phyloP scores from a whole-genome alignment of 352 stramenopile species.

The Stramenopiles sp. region DNA sequence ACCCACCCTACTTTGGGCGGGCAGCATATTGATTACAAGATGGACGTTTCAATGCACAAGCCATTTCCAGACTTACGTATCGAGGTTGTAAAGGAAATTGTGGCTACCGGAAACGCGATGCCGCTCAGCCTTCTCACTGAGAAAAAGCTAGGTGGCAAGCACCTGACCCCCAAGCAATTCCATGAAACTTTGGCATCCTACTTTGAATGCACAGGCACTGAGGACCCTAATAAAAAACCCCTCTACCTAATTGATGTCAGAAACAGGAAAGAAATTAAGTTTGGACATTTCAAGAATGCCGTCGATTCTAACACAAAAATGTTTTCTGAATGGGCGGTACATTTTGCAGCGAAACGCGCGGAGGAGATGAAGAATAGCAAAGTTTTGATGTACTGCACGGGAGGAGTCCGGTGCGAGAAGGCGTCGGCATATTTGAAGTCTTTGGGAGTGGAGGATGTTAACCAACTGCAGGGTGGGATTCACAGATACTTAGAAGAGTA shows the following conservation, averaged over 20 bases:
- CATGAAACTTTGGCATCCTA: too few species aligned
- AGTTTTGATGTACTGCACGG: slow-evolving; percentile 51
- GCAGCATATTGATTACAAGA: slow-evolving; percentile 15
- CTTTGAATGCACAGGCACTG: too few species aligned
- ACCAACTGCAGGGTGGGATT: slow-evolving; percentile 38
- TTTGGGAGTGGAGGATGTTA: slow-evolving; percentile 30
- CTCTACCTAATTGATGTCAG: slow-evolving; percentile 43
- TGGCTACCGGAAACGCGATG: too few species aligned
- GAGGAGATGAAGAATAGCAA: slow-evolving; percentile 42
- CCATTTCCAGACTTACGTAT: slow-evolving; percentile 17
- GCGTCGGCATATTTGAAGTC: slow-evolving; percentile 38
- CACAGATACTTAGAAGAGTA: too few species aligned
- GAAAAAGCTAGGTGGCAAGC: not conserved
- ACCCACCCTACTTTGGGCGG: not conserved
- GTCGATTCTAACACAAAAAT: slow-evolving; percentile 43
- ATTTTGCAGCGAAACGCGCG: slow-evolving; percentile 31
- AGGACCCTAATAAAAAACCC: too few species aligned
- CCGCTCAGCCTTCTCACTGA: too few species aligned
- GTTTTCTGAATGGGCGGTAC: slow-evolving; percentile 40
- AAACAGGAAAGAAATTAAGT: slow-evolving; percentile 55
- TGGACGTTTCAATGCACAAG: not conserved
- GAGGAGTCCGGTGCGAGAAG: slow-evolving; percentile 48
- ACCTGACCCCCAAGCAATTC: slow-evolving; percentile 15
- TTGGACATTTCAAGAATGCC: slow-evolving; percentile 43
- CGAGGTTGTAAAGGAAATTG: slow-evolving; percentile 16